Percentiles rank a stretch among this genome's conserved stretches.
Conservation (phyloP, 352 stramenopile genomes). For the Pythium dissotocum region DNA sequence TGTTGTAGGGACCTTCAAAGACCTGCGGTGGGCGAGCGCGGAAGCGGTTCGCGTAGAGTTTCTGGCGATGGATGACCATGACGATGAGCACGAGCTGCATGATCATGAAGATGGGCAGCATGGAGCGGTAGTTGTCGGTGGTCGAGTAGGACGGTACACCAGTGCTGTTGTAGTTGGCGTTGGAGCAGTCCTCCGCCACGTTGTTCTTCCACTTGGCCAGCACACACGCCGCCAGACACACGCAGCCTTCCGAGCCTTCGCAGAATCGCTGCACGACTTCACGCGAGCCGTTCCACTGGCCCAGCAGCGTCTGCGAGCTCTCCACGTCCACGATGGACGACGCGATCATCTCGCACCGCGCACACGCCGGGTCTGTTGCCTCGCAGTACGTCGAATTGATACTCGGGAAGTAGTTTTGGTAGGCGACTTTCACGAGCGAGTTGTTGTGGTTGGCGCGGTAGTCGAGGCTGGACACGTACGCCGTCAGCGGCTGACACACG, state of each 20-base stretch:
- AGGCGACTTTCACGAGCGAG: slow-evolving; percentile 23
- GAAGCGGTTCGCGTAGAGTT: slow-evolving; percentile 37
- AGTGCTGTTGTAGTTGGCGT: slow-evolving; percentile 21
- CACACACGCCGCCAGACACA: slow-evolving; percentile 69
- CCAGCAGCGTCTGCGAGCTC: slow-evolving; percentile 31
- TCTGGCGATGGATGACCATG: slow-evolving; percentile 60
- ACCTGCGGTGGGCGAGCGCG: slow-evolving; percentile 10
- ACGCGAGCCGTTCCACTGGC: slow-evolving; percentile 37
- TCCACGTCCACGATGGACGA: slow-evolving; percentile 17
- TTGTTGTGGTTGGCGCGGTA: slow-evolving; percentile 55
- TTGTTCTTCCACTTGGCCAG: slow-evolving; percentile 50
- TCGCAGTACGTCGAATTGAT: slow-evolving; percentile 70
- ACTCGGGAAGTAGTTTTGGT: slow-evolving; percentile 68
- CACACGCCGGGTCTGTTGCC: slow-evolving; percentile 47
- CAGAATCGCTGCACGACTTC: slow-evolving; percentile 58
- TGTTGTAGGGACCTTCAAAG: slow-evolving; percentile 66
- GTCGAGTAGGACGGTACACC: slow-evolving; percentile 12
- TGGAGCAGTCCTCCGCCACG: slow-evolving; percentile 47
- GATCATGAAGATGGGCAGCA: slow-evolving; percentile 71
- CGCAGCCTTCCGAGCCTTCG: slow-evolving; percentile 48
- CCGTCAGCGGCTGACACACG: slow-evolving; percentile 55
- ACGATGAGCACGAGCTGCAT: slow-evolving; percentile 60
- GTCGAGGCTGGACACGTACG: slow-evolving; percentile 52
- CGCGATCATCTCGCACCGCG: slow-evolving; percentile 43
- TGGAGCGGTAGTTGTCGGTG: slow-evolving; percentile 48